phyloP scores from a whole-genome alignment of 2,329 filamentous ascomycete genomes.

The Pestalotiopsis fici region DNA sequence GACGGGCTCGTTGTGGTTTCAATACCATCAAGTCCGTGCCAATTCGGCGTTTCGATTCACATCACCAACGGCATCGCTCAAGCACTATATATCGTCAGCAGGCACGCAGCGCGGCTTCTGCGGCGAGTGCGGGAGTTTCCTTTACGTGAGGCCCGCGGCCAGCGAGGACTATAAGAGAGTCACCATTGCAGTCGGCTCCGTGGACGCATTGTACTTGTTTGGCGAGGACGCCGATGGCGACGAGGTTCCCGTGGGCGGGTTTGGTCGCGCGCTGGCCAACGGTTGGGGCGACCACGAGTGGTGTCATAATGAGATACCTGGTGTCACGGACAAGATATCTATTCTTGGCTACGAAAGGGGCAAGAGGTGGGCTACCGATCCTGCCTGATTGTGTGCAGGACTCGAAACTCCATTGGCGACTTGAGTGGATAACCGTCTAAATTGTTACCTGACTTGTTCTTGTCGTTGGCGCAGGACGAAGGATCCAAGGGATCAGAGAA shows the following conservation, averaged over 20 bases:
- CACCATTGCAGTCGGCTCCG: not conserved
- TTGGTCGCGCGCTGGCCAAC: not conserved
- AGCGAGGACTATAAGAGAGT: not conserved
- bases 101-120: not conserved
- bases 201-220: conserved; percentile 1
- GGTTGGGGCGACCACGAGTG: not conserved
- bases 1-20: not conserved
- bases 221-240: conserved; percentile 1
- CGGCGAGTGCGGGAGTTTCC: not conserved
- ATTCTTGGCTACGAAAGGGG: conserved; percentile 1
- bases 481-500: too few relatives aligned
- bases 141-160: not conserved
- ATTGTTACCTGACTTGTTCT: too few relatives aligned
- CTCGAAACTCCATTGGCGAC: too few relatives aligned
- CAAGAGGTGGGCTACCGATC: not conserved
- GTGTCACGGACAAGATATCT: not conserved
- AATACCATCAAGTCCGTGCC: not conserved
- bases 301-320: conserved; percentile 3
- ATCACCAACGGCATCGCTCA: not conserved
- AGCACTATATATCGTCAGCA: not conserved
- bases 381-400: not conserved
- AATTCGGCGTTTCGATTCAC: not conserved
- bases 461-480: too few relatives aligned
- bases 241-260: not conserved
- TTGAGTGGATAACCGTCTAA: too few relatives aligned